Percentiles rank a stretch among this genome's conserved stretches.
phyloP scores from a whole-genome alignment of 257 asterid species.

The Cordia subcordata region DNA sequence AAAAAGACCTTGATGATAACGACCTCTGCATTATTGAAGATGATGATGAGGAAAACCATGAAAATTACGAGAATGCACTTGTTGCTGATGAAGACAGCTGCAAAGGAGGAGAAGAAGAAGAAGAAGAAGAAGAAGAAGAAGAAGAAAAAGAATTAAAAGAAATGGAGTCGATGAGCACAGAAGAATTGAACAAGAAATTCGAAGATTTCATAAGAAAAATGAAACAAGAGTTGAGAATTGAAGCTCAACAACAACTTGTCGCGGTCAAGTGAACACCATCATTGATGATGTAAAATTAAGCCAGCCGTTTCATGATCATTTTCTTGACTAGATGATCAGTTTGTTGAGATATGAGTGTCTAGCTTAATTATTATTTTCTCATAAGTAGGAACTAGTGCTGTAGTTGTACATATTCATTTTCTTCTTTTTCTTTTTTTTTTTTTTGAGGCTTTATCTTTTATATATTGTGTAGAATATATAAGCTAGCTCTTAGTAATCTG shows the following conservation, averaged over 20 bases:
- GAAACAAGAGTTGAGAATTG: constrained; percentile 35
- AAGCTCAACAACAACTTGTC: constrained; percentile 25
- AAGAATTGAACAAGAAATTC: constrained; percentile 34
- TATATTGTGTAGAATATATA: too few species aligned
- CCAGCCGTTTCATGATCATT: background rate
- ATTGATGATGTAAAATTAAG: too few species aligned
- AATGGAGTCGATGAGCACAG: constrained; percentile 23
- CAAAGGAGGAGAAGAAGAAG: constrained; percentile 4
- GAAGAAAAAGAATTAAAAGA: background rate
- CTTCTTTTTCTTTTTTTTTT: too few species aligned
- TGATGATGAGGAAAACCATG: constrained; percentile 1
- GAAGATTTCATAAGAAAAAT: constrained; percentile 37
- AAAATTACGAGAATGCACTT: background rate
- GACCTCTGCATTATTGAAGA: background rate
- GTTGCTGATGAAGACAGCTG: too few species aligned
- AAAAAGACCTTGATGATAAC: too few species aligned
- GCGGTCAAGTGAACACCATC: constrained; percentile 13
- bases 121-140: constrained; percentile 8
- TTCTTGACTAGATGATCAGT: background rate
- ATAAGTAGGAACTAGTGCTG: background rate
- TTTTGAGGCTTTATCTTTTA: too few species aligned
- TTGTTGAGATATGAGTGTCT: background rate
- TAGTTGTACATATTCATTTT: background rate
- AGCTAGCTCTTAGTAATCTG: too few species aligned
- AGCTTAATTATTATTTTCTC: too few species aligned